phyloP scores from a whole-genome alignment of 805 yeast genomes.

The Saccharomyces mikatae region DNA sequence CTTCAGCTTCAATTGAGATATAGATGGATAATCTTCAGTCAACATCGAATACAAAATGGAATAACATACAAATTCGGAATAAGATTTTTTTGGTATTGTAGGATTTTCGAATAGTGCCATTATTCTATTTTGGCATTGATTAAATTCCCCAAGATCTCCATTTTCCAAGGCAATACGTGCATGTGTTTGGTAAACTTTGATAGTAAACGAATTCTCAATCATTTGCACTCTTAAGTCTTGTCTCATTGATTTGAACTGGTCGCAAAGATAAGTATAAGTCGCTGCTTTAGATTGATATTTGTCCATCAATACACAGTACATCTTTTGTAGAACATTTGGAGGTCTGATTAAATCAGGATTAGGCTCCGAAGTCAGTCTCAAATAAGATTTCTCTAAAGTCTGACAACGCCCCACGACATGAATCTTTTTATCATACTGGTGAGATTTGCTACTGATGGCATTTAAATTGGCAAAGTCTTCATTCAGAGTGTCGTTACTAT shows the following conservation, averaged over 20 bases:
- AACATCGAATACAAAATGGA: slow-evolving; percentile 65
- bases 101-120: slow-evolving; percentile 48
- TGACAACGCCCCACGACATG: slow-evolving; percentile 57
- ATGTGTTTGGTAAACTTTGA: slow-evolving; percentile 75
- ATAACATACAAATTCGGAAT: slow-evolving; percentile 62
- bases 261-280: slow-evolving; percentile 69
- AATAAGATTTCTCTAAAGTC: slow-evolving; percentile 65
- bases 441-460: slow-evolving; percentile 27
- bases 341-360: slow-evolving; percentile 83
- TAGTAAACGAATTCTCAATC: slow-evolving; percentile 67
- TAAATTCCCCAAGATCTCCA: slow-evolving; percentile 85
- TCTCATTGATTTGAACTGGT: slow-evolving; percentile 84
- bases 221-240: slow-evolving; percentile 93
- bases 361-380: slow-evolving; percentile 85
- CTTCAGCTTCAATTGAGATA: slow-evolving; percentile 20
- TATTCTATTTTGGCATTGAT: slow-evolving; percentile 86
- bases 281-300: slow-evolving; percentile 44
- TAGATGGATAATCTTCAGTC: slow-evolving; percentile 47
- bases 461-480: slow-evolving; percentile 22
- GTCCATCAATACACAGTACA: slow-evolving; percentile 45
- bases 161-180: slow-evolving; percentile 80
- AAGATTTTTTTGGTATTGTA: slow-evolving; percentile 24
- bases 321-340: slow-evolving; percentile 45
- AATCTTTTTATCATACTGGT: slow-evolving; percentile 27
- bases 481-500: slow-evolving; percentile 5